phyloP scores from a whole-genome alignment of 805 yeast species.

The Metschnikowia baotianmanensis region DNA sequence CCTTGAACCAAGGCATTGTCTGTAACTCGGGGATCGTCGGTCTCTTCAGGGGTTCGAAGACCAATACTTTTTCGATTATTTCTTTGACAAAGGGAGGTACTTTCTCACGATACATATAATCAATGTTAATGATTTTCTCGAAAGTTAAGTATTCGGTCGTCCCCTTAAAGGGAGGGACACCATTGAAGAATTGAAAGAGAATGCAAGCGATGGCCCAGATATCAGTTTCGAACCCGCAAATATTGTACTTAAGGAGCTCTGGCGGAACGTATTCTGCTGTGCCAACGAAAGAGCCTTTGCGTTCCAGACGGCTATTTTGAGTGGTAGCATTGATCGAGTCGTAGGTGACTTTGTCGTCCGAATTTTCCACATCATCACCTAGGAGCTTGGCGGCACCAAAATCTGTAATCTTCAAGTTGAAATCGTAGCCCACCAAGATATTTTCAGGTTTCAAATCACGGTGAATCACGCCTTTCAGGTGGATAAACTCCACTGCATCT shows the following conservation, averaged over 20 bases:
- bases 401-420: constrained; percentile 89
- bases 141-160: constrained; percentile 80
- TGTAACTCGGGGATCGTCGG: constrained; percentile 34
- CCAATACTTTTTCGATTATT: constrained; percentile 33
- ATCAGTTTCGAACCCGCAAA: constrained; percentile 81
- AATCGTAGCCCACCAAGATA: constrained; percentile 77
- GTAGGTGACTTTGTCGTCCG: constrained; percentile 32
- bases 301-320: constrained; percentile 18
- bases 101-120: constrained; percentile 51
- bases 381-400: constrained; percentile 95
- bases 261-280: constrained; percentile 98
- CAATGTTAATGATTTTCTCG: constrained; percentile 78
- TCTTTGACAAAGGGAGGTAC: constrained; percentile 29
- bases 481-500: constrained; percentile 90
- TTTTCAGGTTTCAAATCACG: constrained; percentile 95
- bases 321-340: constrained; percentile 28
- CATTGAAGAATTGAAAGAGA: constrained; percentile 76
- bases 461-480: constrained; percentile 85
- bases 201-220: constrained; percentile 96
- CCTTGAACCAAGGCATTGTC: constrained; percentile 36
- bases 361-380: constrained; percentile 33
- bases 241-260: constrained; percentile 73
- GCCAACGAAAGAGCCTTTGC: constrained; percentile 82
- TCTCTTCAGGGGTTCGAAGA: constrained; percentile 32
- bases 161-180: constrained; percentile 88